Evolutionary conservation across 2,329 filamentous ascomycete species (phyloP), one percentile per base, ranked within the genome.

Genomic region (Lecanosticta acicola): DNA sequence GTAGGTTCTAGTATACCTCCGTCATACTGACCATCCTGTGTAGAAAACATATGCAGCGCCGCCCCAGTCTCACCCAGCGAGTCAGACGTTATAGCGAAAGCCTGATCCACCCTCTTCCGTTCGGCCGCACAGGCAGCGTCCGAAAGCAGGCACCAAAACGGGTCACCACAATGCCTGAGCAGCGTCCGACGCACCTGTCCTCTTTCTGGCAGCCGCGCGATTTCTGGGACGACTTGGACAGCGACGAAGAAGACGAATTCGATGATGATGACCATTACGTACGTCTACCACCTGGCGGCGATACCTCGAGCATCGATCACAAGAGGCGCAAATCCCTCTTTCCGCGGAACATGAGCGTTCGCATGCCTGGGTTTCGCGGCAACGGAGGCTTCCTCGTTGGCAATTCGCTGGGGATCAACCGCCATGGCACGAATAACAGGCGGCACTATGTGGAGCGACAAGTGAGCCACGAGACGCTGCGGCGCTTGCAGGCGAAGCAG

Each of bases 181-280:
- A 49, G 8, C 48, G 59, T 68, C 52, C 57, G 7, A 53, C 46
- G 35, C 71, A 70, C 33, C 62, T 80, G 4, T 74, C 81, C 53
- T 78, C 80, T 1, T 79, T 82, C 59, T 83, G 80, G 80, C 72
- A 75, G 17, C 80, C 80, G 1, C 74, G 75, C 32, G 73, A 73
- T n/a, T 81, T 82, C 62, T 83, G 78, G 78, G 77, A 81, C 32
- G 76, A 76, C 32, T 64, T 78, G 19, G 65, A 70, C 13, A 67
- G 67, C 39, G 64, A 66, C 9, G 70, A 72, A 32, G 64, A 61
- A 14, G 51, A 54, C 16, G 59, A 61, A 3, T 64, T 52, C 5
- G 43, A 65, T 14, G 60, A 64, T 14, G 63, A 66, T 26, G 59
- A 65, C 7, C 56, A 59, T 45, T 13, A 45, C 19, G 53, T 52